Evolutionary conservation across 352 stramenopile species (phyloP), one percentile per base, ranked within the genome.

Genomic region (Halophytophthora polymorphica): DNA sequence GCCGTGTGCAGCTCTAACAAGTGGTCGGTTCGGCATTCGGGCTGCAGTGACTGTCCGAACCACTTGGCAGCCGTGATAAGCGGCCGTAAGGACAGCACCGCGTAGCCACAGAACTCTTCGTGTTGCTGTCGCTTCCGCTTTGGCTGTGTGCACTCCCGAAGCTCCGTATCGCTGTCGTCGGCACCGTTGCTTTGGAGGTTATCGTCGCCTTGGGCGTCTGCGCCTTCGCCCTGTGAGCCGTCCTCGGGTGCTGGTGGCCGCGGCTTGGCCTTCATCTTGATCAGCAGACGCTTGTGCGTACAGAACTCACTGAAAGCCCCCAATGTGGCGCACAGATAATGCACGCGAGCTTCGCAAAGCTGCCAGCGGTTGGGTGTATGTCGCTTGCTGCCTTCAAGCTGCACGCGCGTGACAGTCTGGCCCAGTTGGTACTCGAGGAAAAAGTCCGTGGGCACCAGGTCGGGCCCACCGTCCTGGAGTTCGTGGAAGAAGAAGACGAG

Each of bases 401-500:
- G 58, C 12, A 93, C 46, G 18, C 60, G 66, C 10, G 56, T 69
- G 23, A 89, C 66, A 19, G 57, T 43, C 53, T 93, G 83, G 0
- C 80, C 83, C 6, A 93, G 48, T 36, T 91, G 80, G 40, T 93
- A 93, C 37, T 90, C 80, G 25, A 91, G 63, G 43, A 77, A 88
- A 21, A 89, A 93, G 17, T 91, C 77, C 0, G 74, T 79, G 1
- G 80, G 71, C 6, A 60, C 56, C 29, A 88, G 55, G 1, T 76
- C 43, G 0, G 71, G 72, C 0, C 79, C 76, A 28, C 65, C 80
- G 43, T 93, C 83, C 44, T 93, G 83, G 2, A 93, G 55, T 46
- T 93, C 83, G 42, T 93, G 80, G 46, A 93, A 93, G 61, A 93
- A 88, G 40, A 93, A 82, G 23, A 83, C 67, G 13, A 93, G 42